Evolutionary conservation across 2,329 filamentous ascomycete genomes (phyloP), one percentile per base, ranked within the genome.

Genomic region (Balansia obtecta): DNA sequence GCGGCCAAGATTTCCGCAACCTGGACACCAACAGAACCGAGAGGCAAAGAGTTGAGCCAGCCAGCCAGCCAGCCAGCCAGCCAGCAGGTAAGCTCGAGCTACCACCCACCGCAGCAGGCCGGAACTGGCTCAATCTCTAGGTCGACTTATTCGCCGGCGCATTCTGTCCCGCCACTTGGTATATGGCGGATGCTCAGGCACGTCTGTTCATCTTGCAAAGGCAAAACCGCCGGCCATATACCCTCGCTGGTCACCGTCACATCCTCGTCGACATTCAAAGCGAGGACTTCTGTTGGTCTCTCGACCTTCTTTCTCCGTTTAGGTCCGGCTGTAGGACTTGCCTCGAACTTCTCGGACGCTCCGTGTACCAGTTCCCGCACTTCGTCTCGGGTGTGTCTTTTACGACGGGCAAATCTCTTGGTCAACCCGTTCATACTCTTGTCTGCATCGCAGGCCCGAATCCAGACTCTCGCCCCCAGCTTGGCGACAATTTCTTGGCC

Each of bases 371-470:
- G 59, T 5, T 60, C 60, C 48, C 69, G 65, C 1, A 78, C 69
- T 46, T 80, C 73, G 34, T 74, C 67, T 9, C 61, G 56, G 0
- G 60, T 62, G 58, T 70, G 77, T 46, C 63, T 67, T 47, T 61
- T 64, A 13, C 73, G 76, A 53, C 69, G 71, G 4, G 80, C 67
- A 59, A 75, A 68, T 40, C 63, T 71, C 4, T 73, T 76, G 3
- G 71, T 73, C 46, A 78, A 58, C 0, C 79, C 80, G 3, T 65
- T 67, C 27, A 74, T 71, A 71, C 68, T 50, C 69, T 69, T 4
- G 78, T 77, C 12, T 71, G 71, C 1, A 82, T 63, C 18, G 69
- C 70, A 38, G 68, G 64, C 2, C 79, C 79, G 27, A 81, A 53
- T 51, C 52, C 52, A 53, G 22, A 39, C 48, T 13, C 46, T 49